Evolutionary conservation across 805 yeast species (phyloP), one percentile per base, ranked within the genome.

Genomic region (Alloascoidea africana): DNA sequence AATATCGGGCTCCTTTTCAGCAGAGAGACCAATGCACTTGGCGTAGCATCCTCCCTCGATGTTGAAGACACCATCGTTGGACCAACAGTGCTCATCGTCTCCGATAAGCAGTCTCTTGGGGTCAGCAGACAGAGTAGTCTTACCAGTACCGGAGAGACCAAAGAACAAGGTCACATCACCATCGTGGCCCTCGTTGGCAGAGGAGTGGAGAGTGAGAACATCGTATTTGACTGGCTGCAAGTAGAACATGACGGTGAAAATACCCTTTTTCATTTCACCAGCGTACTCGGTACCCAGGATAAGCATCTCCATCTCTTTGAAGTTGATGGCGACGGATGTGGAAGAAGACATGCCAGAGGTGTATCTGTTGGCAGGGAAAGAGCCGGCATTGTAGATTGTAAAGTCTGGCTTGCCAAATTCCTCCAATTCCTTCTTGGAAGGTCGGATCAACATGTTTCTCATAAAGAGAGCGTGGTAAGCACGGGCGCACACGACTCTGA

Each of bases 1-100:
- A 59, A 89, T 89, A 66, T 89, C 98, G 37, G 98, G 98, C 69
- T 89, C 98, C 65, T 81, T 89, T 64, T 84, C 96, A 46, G 68
- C 78, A 37, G 84, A 66, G 47, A 89, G 70, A 53, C 84, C 95
- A 47, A 89, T 68, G 68, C 96, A 87, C 66, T 89, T 89, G 53
- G 97, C 97, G 68, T 89, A 89, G 70, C 98, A 89, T 48, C 98
- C 98, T 62, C 98, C 98, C 68, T 89, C 98, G 54, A 89, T 87
- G 74, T 91, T 91, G 78, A 89, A 89, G 42, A 89, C 96, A 66
- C 98, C 98, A 49, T 81, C 68, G 62, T 89, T 94, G 14, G 96
- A 83, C 98, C 98, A 89, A 69, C 97, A 89, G 68, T 89, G 98
- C 67, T 89, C 98, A 59, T 89, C 98, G 60, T 89, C 98, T 60